Evolutionary conservation across 768 basidiomycete genomes (phyloP), one percentile per base, ranked within the genome.

Genomic region (Mycena metata): DNA sequence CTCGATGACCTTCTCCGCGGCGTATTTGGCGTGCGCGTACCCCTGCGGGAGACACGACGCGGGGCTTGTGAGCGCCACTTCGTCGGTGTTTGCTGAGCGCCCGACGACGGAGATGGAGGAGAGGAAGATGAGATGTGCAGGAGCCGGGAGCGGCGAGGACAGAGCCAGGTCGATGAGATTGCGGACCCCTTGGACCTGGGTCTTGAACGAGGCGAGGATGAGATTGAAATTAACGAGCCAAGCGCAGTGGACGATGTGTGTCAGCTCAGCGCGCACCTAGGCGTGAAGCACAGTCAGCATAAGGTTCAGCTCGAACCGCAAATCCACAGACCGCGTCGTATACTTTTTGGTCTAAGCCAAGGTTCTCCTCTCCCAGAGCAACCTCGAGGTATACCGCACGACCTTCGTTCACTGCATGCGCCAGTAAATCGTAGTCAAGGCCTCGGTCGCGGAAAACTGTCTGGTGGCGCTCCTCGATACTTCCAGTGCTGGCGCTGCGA

Each of bases 161-260:
- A 77, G 56, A 3, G 72, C 67, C n/a, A 78, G 69, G 33, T 75
- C 71, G 59, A 78, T 33, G 13, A 79, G 54, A 45, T 72, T 68
- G 5, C 74, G 72, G 10, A 72, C 51, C 7, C 70, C 72, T 7
- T 72, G 60, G 42, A 78, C 21, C 24, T 76, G 69, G 3, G 67
- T 67, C 54, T 74, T 70, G 64, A 77, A 78, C 0, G 76, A 75
- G 0, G 60, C 21, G 3, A 78, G 64, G 9, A 65, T 41, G 33
- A 73, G 60, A 36, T 77, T 77, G 69, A 78, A 78, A 58, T 77
- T 70, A 42, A 77, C 69, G 26, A 67, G 58, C 74, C 76, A 79
- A 0, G 75, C 77, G 71, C 55, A 60, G 39, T 67, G 65, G 17
- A 67, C 65, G 33, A 67, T 55, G 50, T 60, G 58, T 26, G 65